Evolutionary conservation across 257 asterid genomes (phyloP), one percentile per base, ranked within the genome.

Genomic region (Solanum chilense): DNA sequence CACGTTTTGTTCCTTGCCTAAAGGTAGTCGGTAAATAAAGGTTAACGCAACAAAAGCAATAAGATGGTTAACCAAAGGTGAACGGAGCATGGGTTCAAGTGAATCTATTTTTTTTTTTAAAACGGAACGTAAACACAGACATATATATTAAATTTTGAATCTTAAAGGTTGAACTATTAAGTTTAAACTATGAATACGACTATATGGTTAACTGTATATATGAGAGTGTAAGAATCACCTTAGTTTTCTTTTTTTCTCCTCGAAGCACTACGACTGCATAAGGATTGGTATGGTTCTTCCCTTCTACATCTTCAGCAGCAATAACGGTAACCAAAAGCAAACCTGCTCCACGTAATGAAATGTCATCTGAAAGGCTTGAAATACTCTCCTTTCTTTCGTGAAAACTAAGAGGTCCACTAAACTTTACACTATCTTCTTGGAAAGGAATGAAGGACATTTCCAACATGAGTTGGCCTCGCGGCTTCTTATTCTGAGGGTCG

Each of bases 231-330:
- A 73, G 89, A 49, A 85, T 90, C 70, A 96, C 98, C 97, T 93
- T 93, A 64, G 99, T 94, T 88, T 88, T 91, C 82, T 88, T 92
- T 88, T 87, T 89, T 75, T 92, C 98, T 90, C 98, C 98, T 91
- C 90, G 87, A 68, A 94, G 93, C 25, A 92, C 83, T 88, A 96
- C 86, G 12, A 83, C 31, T 62, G 90, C 97, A 44, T 91, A 93
- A 56, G 99, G 96, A 83, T 92, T 95, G 84, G 58, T 93, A 80
- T 89, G 95, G 91, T 76, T 70, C 90, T 89, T 93, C 87, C 98
- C 98, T 69, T 96, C 97, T 3, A 96, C 92, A 86, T 93, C 93
- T 84, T 89, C 89, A 13, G 99, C 98, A 16, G 89, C 92, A 35
- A 92, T 87, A 44, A 93, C 52, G 2, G 90, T 92, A 47, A 96